phyloP scores from a whole-genome alignment of 179 eudicot species.

The Vitellaria paradoxa region DNA sequence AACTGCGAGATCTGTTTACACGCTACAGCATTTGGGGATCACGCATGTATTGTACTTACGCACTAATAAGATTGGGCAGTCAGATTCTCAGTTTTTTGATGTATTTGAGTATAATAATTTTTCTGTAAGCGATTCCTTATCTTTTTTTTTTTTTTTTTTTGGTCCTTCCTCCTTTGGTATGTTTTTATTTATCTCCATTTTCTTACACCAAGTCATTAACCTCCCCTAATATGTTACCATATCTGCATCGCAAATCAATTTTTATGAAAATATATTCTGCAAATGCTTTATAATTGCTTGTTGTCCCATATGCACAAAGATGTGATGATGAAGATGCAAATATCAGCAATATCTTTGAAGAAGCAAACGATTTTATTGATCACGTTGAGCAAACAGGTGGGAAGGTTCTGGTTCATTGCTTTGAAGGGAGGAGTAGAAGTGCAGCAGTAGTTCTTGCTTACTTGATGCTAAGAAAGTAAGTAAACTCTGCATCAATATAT shows the following conservation, averaged over 20 bases:
- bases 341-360: conserved; percentile 76
- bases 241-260: neutral
- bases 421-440: no score
- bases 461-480: conserved; percentile 92
- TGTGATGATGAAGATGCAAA: conserved; percentile 83
- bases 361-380: conserved; percentile 76
- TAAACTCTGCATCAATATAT: no score
- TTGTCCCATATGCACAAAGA: conserved; percentile 41
- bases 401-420: conserved; percentile 94
- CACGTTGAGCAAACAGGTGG: conserved; percentile 68
- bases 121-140: conserved; percentile 54
- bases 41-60: conserved; percentile 88
- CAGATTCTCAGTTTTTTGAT: conserved; percentile 83
- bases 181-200: no score
- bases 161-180: no score
- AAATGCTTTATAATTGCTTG: neutral
- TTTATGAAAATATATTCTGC: no score
- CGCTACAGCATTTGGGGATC: conserved; percentile 88
- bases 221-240: neutral
- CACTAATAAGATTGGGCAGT: conserved; percentile 94
- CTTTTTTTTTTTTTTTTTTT: no score
- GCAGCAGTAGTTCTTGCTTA: no score
- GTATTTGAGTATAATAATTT: conserved; percentile 70
- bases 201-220: neutral
- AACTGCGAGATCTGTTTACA: conserved; percentile 90